Evolutionary conservation across 2,329 filamentous ascomycete species (phyloP).

Genomic region (Aspergillus unguis): DNA sequence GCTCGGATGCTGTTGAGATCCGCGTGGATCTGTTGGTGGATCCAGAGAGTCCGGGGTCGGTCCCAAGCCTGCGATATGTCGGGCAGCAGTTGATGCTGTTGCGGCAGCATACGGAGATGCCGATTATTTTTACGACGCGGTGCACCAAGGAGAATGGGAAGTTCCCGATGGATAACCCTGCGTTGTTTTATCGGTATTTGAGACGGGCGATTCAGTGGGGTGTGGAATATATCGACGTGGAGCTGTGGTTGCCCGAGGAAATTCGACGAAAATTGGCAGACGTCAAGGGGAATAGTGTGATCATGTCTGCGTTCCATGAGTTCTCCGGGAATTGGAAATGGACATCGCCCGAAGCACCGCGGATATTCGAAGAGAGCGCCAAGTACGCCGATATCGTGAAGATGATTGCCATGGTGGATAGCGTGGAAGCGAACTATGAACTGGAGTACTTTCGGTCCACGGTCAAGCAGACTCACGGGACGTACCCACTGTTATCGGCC

Average conservation of each 20-base stretch:
- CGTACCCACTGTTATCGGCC: conserved; percentile 72
- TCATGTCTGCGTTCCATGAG: conserved; percentile 91
- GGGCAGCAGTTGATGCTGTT: conserved; percentile 82
- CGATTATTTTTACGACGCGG: conserved; percentile 85
- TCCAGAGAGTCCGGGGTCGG: conserved; percentile 44
- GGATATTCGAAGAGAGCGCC: conserved; percentile 67
- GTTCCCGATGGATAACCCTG: conserved; percentile 78
- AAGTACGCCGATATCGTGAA: conserved; percentile 82
- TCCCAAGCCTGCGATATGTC: conserved; percentile 79
- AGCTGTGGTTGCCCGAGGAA: conserved; percentile 77
- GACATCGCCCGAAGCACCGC: conserved; percentile 69
- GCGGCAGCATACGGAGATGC: conserved; percentile 77
- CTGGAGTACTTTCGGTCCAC: conserved; percentile 82
- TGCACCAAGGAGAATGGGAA: conserved; percentile 78
- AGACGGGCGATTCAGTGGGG: conserved; percentile 83
- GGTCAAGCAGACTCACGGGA: conserved; percentile 63
- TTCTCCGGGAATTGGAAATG: conserved; percentile 82
- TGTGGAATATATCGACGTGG: conserved; percentile 84
- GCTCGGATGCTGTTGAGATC: conserved; percentile 80
- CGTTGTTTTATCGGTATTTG: conserved; percentile 74
- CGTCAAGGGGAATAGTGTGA: conserved; percentile 71
- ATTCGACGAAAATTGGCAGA: conserved; percentile 67
- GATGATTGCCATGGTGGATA: conserved; percentile 81
- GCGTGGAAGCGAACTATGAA: conserved; percentile 83
- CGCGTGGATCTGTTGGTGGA: conserved; percentile 72